A percentile compares a stretch with the other conserved stretches of the same genome.
These are phyloP conservation scores for Lentinula boryana DNA, from an alignment of 768 basidiomycete genomes.

Conservation along the genomic window DNA sequence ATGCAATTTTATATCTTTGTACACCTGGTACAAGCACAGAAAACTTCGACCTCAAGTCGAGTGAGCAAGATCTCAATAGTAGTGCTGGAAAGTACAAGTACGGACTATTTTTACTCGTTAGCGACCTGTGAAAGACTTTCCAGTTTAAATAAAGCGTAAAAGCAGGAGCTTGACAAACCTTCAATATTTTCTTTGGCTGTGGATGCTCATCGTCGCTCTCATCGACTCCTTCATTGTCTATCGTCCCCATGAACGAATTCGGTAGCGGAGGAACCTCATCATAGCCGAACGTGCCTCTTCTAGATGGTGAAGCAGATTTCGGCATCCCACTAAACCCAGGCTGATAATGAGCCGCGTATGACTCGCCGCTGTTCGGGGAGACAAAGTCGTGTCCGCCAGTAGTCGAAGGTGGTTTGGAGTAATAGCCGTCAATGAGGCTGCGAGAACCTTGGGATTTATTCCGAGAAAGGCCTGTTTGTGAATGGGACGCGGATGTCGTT, in stretches of 20 bases:
- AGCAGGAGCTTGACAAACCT: background rate
- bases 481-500: background rate
- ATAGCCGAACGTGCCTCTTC: background rate
- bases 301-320: background rate
- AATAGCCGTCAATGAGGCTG: constrained; percentile 1
- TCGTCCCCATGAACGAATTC: background rate
- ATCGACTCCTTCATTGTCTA: background rate
- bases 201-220: background rate
- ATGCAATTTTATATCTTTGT: background rate
- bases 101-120: background rate
- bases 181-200: background rate
- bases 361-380: background rate
- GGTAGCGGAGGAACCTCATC: background rate
- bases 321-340: constrained; percentile 3
- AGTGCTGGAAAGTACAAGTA: background rate
- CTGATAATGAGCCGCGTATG: constrained; percentile 5
- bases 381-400: background rate
- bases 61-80: background rate
- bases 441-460: constrained; percentile 3
- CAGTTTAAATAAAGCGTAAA: background rate
- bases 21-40: background rate
- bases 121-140: background rate
- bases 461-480: background rate
- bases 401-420: constrained; percentile 2
- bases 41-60: background rate